phyloP scores from a whole-genome alignment of 208 protist genomes.

The Leishmania lainsoni region DNA sequence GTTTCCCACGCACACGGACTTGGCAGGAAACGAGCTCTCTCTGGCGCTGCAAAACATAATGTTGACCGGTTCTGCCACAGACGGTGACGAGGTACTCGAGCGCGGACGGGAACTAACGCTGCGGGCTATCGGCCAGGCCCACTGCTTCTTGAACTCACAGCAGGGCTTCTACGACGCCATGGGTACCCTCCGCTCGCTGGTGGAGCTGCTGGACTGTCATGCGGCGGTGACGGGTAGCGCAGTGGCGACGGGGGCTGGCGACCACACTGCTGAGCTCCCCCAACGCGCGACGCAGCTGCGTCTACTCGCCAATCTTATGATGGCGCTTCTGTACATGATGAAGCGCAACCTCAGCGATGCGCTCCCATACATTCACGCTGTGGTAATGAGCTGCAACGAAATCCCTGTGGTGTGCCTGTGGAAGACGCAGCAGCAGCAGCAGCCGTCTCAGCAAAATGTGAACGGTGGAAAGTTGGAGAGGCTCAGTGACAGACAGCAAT shows the following conservation, averaged over 20 bases:
- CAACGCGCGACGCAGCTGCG: conserved; percentile 46
- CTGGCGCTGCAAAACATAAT: conserved; percentile 29
- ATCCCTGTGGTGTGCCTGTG: conserved; percentile 32
- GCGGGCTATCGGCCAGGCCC: conserved; percentile 23
- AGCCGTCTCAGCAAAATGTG: not conserved
- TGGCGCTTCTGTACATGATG: conserved; percentile 41
- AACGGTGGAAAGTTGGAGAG: not conserved
- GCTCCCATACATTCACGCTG: conserved; percentile 42
- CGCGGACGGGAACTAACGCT: conserved; percentile 29
- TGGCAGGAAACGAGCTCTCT: conserved; percentile 25
- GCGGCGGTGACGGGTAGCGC: conserved; percentile 26
- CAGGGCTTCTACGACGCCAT: conserved; percentile 52
- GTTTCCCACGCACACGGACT: conserved; percentile 12
- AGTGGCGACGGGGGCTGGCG: conserved; percentile 8
- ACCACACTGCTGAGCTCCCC: conserved; percentile 25
- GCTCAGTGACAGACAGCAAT: not conserved
- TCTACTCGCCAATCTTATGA: conserved; percentile 51
- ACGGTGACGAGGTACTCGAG: conserved; percentile 35
- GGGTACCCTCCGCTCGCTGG: conserved; percentile 39
- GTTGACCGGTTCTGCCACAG: conserved; percentile 12
- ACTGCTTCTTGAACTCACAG: conserved; percentile 32
- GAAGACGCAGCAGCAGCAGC: conserved; percentile 11
- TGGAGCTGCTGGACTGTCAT: conserved; percentile 39
- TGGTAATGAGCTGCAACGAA: conserved; percentile 42
- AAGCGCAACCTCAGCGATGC: conserved; percentile 41